Conservation (phyloP, 23 red algal genomes). For the Gracilaria gracilis region DNA sequence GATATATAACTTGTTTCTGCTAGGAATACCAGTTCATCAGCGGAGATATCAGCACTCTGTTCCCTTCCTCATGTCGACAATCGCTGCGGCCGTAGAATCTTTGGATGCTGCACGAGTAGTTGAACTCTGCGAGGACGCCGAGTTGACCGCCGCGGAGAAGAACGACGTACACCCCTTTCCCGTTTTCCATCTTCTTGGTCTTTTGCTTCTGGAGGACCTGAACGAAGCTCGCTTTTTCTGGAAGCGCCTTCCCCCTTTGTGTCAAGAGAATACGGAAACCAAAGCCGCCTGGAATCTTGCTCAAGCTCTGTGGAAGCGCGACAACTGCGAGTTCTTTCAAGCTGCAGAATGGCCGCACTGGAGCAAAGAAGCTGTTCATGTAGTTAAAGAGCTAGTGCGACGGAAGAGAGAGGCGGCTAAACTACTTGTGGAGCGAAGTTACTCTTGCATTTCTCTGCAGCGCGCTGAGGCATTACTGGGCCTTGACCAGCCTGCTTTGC, state of each 20-base stretch:
- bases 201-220: slow-evolving; percentile 36
- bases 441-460: slow-evolving; percentile 10
- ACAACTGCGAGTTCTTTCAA: slow-evolving; percentile 26
- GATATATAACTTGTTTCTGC: neutral
- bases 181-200: slow-evolving; percentile 28
- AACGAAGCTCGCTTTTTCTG: slow-evolving; percentile 65
- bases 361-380: slow-evolving; percentile 2
- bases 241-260: slow-evolving; percentile 28
- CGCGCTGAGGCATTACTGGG: slow-evolving; percentile 6
- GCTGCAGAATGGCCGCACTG: slow-evolving; percentile 1
- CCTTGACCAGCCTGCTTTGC: neutral
- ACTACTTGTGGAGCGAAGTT: neutral
- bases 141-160: slow-evolving; percentile 30
- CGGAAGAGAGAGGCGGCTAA: slow-evolving; percentile 4
- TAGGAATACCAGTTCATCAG: neutral
- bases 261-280: slow-evolving; percentile 22
- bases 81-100: slow-evolving; percentile 15
- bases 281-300: slow-evolving; percentile 49
- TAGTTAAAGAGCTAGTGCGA: slow-evolving; percentile 25
- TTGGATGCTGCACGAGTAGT: neutral
- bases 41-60: neutral
- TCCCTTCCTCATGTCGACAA: slow-evolving; percentile 20
- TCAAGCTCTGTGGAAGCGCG: slow-evolving; percentile 15
- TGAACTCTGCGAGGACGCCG: slow-evolving; percentile 25
- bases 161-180: slow-evolving; percentile 27